Evolutionary conservation across 2,329 filamentous ascomycete genomes (phyloP).

Genomic region (Sporothrix euskadiensis): DNA sequence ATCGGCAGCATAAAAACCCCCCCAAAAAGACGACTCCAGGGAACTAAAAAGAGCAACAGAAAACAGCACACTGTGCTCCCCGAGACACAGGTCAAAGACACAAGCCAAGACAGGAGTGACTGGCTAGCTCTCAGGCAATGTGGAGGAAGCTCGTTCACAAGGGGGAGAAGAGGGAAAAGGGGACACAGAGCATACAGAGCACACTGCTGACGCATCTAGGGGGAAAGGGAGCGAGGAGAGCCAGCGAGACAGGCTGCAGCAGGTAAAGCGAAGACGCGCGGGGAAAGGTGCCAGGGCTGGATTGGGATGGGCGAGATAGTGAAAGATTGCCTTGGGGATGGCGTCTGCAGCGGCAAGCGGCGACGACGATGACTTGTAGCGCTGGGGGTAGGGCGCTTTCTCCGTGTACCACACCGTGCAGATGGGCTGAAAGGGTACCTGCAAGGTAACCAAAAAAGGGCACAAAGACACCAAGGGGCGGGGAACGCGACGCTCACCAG

Average conservation of each 20-base stretch:
- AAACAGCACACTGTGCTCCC: constrained; percentile 1
- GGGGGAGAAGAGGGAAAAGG: neutral
- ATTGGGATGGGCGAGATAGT: neutral
- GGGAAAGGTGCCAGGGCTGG: neutral
- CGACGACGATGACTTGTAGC: neutral
- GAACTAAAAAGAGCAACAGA: neutral
- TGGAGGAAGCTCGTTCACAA: neutral
- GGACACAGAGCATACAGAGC: neutral
- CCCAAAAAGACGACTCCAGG: neutral
- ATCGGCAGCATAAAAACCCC: neutral
- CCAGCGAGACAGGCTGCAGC: neutral
- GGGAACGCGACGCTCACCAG: constrained; percentile 5
- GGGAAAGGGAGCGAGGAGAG: neutral
- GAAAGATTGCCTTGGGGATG: neutral
- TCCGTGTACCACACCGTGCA: neutral
- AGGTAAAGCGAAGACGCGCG: neutral
- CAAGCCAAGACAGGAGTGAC: neutral
- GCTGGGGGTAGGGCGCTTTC: neutral
- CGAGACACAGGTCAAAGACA: neutral
- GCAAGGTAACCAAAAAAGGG: neutral
- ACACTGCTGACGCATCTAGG: constrained; percentile 7
- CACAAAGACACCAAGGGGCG: neutral
- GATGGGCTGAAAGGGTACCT: neutral
- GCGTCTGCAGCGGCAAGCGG: constrained; percentile 11
- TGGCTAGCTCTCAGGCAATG: constrained; percentile 5